These are phyloP conservation scores for Colletotrichum lindemuthianum DNA, from an alignment of 2,329 filamentous ascomycete species.

Conservation along the genomic window DNA sequence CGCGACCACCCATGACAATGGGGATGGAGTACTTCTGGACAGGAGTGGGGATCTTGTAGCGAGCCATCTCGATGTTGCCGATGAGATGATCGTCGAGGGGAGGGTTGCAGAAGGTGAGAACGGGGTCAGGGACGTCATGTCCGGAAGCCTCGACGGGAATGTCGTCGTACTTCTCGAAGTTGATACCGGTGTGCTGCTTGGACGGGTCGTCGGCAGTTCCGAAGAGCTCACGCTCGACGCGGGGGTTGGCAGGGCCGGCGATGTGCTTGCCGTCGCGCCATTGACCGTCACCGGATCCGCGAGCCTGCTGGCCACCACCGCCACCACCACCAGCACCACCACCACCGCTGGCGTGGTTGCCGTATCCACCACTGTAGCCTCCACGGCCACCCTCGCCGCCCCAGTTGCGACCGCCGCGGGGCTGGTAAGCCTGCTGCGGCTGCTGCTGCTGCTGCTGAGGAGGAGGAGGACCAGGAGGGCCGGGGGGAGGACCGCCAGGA, in stretches of 20 bases:
- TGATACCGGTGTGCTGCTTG: constrained; percentile 98
- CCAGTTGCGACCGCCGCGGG: constrained; percentile 36
- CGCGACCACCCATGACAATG: constrained; percentile 97
- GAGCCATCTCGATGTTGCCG: constrained; percentile 90
- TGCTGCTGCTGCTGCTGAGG: constrained; percentile 34
- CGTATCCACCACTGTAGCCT: constrained; percentile 50
- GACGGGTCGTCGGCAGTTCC: constrained; percentile 89
- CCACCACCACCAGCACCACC: constrained; percentile 50
- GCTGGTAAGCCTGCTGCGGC: constrained; percentile 21
- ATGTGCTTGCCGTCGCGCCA: constrained; percentile 98
- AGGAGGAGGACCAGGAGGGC: constrained; percentile 38
- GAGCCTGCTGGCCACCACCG: constrained; percentile 64
- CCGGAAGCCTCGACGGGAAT: constrained; percentile 98
- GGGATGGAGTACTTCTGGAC: constrained; percentile 99
- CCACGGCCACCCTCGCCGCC: constrained; percentile 48
- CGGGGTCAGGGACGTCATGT: constrained; percentile 90
- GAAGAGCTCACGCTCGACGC: constrained; percentile 95
- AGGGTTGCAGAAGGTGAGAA: constrained; percentile 90
- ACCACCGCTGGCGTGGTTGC: constrained; percentile 51
- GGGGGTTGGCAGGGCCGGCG: constrained; percentile 86
- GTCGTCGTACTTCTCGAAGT: constrained; percentile 99
- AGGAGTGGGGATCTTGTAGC: constrained; percentile 94
- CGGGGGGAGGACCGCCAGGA: constrained; percentile 43
- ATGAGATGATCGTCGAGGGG: constrained; percentile 95
- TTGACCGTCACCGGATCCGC: constrained; percentile 92